phyloP scores from a whole-genome alignment of 2,329 filamentous ascomycete genomes.

The Colletotrichum lini region DNA sequence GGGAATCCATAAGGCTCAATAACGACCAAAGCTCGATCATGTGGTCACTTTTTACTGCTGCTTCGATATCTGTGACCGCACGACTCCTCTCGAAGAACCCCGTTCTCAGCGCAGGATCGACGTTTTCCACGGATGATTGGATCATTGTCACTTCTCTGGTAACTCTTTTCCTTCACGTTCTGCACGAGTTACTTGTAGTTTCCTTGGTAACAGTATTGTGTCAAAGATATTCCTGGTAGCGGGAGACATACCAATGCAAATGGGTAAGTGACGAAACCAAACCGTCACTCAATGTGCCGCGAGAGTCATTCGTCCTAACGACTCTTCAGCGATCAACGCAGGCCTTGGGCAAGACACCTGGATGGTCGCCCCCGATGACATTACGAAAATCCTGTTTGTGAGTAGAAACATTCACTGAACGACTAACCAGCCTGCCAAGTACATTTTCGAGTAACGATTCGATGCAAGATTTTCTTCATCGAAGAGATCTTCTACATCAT shows the following conservation, averaged over 20 bases:
- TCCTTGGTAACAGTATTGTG: neutral
- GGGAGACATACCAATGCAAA: neutral
- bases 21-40: neutral
- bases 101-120: neutral
- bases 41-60: neutral
- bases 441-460: neutral
- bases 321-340: neutral
- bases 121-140: neutral
- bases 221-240: neutral
- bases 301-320: neutral
- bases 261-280: neutral
- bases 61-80: neutral
- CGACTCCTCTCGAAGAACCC: neutral
- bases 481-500: neutral
- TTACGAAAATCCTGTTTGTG: neutral
- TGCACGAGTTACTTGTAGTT: neutral
- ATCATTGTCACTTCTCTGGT: neutral
- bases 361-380: slow-evolving; percentile 2
- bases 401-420: neutral
- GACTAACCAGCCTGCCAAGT: neutral
- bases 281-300: neutral
- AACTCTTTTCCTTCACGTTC: neutral
- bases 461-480: neutral
- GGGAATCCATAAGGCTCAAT: neutral
- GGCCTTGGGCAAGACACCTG: neutral